Evolutionary conservation across 495 filamentous ascomycete species (phyloP), one percentile per base, ranked within the genome.

Genomic region (Aspergillus saccharolyticus): DNA sequence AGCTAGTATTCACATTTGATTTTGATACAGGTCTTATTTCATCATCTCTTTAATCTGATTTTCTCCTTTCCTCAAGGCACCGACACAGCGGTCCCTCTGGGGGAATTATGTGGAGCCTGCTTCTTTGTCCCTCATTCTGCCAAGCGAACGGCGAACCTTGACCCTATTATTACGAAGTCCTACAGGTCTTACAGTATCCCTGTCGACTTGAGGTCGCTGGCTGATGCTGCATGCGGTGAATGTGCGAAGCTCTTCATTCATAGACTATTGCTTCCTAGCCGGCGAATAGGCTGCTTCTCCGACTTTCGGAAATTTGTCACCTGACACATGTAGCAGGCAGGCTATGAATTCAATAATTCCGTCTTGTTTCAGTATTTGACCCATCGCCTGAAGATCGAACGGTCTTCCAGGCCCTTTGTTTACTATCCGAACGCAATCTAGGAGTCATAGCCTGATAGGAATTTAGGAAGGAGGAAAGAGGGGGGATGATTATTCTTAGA

Each of bases 61-160:
- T 46, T 54, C 45, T 55, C 39, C 47, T 39, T 28, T 39, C 14
- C 33, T 12, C 2, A 53, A 30, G 47, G 62, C 62, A 68, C 68
- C 65, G 65, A 66, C 64, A 63, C 62, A 47, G 56, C 56, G 71
- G 68, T 62, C 63, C 63, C 57, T 48, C 60, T 56, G 12, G 69
- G 69, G 65, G 65, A 62, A 55, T 60, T 66, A 63, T 66, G 71
- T 68, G 69, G 65, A 63, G 60, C 57, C 58, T 59, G 25, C 25
- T 9, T 22, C 21, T 33, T 45, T 14, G 16, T 54, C 30, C 24
- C 53, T 43, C 21, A 10, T 54, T 54, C 22, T 28, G 39, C 33
- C 33, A 39, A 39, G 33, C 12, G 33, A 39, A 39, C 33, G 12
- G 33, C 33, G 12, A 39, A 39, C 33, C 33, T 39, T 39, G 33